These are phyloP conservation scores for Fraxinus paxiana DNA, from an alignment of 305 asterid species.

Conservation along the genomic window DNA sequence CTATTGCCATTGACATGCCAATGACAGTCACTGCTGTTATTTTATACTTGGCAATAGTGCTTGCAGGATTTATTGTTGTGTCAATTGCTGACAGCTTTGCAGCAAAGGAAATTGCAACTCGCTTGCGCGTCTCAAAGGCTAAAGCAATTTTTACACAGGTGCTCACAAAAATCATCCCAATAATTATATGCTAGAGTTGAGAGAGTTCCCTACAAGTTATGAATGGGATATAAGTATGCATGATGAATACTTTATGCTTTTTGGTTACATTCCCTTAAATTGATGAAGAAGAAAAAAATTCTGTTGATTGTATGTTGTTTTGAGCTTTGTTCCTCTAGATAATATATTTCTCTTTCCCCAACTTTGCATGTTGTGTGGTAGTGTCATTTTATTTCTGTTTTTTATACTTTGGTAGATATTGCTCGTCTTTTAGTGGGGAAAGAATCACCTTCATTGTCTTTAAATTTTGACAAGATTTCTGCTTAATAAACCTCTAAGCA, in stretches of 20 bases:
- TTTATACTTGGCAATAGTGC: slow-evolving; percentile 75
- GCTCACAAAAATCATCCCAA: slow-evolving; percentile 2
- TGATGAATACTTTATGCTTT: background rate
- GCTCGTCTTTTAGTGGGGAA: background rate
- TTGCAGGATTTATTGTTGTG: slow-evolving; percentile 78
- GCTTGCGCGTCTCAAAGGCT: slow-evolving; percentile 71
- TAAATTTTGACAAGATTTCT: background rate
- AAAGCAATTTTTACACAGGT: slow-evolving; percentile 92
- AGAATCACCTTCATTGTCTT: background rate
- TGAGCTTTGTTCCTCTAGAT: background rate
- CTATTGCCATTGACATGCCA: slow-evolving; percentile 93
- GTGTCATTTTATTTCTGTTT: background rate
- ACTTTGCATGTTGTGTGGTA: background rate
- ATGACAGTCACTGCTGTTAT: slow-evolving; percentile 78
- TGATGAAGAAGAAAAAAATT: background rate
- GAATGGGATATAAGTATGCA: background rate
- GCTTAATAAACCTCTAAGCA: background rate
- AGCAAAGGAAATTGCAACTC: slow-evolving; percentile 79
- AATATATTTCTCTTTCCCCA: background rate
- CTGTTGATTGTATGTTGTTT: background rate
- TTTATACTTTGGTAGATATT: background rate
- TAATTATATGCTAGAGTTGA: slow-evolving; percentile 7
- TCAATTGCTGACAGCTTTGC: slow-evolving; percentile 98
- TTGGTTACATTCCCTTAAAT: background rate
- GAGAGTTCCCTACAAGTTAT: background rate